Base-by-base conservation (phyloP, 2,329 filamentous ascomycete species). In the Colletotrichum destructivum region DNA sequence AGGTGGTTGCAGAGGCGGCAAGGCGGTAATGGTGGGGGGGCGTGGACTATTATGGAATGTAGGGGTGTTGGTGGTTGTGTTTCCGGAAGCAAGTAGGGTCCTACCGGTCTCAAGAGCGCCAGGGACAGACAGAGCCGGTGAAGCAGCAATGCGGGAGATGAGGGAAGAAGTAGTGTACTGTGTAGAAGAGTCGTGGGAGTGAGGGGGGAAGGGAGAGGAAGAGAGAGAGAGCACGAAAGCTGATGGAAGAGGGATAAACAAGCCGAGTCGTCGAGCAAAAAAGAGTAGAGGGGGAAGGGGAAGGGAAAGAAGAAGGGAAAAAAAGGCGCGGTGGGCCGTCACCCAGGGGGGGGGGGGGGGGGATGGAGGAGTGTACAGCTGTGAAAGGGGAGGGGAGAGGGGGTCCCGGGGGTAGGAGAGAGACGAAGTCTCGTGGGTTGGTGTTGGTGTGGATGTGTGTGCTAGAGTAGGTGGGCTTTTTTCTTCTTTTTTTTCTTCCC, bases 401-500 rank as follows among this genome's bases (percentile, higher is more conserved):
- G 52, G 31, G 23, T 26, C 26, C 16, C 13, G 49, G 23, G 23
- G 49, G 18, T 51, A 31, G 52, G 23, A 13, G 40, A 35, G 55
- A 42, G 57, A 60, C 42, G 23, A 59, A 65, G 60, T 69, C 65
- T 71, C 69, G 69, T 71, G 65, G 56, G 69, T 69, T 47, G 42
- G 62, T 35, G 54, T 64, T 62, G 66, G 69, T 65, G 69, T 73
- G 31, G 31, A 31, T 31, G 1, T 31, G 31, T 31, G 31, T 9
- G 31, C 26, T 4, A 4, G 26, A 9, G 73, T 75, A 74, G 73
- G 75, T 76, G 78, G 75, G 74, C 62, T 74, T 69, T 66, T 42
- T 42, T 23, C 21, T 21, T 42, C 21, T 56, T 11, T 12, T 40
- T 56, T 23, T n/a, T n/a, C n/a, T 16, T 42, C 31, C 47, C 8